Conservation (phyloP, 805 yeast species). For the Wickerhamomyces tratensis region DNA sequence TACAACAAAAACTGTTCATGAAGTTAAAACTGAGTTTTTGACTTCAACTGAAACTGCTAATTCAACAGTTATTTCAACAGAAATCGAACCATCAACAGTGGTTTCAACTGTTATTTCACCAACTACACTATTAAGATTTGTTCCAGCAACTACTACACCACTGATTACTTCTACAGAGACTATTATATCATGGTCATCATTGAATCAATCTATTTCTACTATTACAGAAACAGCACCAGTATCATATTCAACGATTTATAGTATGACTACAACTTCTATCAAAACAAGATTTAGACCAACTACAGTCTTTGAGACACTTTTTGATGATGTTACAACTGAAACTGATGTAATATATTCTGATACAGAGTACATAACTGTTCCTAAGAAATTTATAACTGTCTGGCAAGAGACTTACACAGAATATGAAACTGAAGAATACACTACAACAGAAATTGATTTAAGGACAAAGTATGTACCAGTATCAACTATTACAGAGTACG, state of each 20-base stretch:
- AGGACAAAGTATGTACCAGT: slow-evolving; percentile 10
- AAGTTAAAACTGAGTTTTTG: neutral
- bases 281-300: slow-evolving; percentile 12
- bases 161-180: slow-evolving; percentile 15
- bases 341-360: slow-evolving; percentile 9
- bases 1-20: neutral
- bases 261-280: slow-evolving; percentile 1
- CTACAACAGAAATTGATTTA: slow-evolving; percentile 6
- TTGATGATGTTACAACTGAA: slow-evolving; percentile 9
- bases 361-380: slow-evolving; percentile 8
- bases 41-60: neutral
- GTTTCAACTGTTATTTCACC: neutral
- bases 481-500: slow-evolving; percentile 17
- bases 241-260: neutral
- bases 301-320: slow-evolving; percentile 11
- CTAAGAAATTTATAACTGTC: slow-evolving; percentile 11
- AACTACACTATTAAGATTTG: no score
- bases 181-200: slow-evolving; percentile 6
- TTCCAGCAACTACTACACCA: slow-evolving; percentile 12
- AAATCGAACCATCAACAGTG: neutral
- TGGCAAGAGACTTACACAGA: slow-evolving; percentile 8
- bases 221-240: neutral
- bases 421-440: slow-evolving; percentile 8
- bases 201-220: neutral
- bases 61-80: neutral